phyloP scores from a whole-genome alignment of 2,329 filamentous ascomycete genomes.

The Lasiodiplodia gonubiensis region DNA sequence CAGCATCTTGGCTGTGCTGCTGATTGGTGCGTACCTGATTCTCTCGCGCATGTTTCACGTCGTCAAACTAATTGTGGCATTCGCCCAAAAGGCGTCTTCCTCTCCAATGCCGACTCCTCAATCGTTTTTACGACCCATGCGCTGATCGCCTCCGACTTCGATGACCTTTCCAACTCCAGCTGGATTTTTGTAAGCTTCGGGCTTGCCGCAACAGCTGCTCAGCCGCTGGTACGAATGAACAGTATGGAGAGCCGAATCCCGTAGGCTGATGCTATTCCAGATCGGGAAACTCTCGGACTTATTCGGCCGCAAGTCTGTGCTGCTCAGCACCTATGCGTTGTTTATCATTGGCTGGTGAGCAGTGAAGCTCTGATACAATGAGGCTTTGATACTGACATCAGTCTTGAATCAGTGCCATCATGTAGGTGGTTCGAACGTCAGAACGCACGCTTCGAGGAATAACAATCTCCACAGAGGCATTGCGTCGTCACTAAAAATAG shows the following conservation, averaged over 20 bases:
- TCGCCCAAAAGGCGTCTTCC: constrained; percentile 61
- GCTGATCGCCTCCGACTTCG: constrained; percentile 55
- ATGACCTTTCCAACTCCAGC: constrained; percentile 47
- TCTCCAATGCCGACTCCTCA: constrained; percentile 68
- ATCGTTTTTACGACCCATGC: constrained; percentile 71
- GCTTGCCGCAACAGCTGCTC: constrained; percentile 49
- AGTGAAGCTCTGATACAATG: not conserved
- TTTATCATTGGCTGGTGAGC: constrained; percentile 49
- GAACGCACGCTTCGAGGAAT: not conserved
- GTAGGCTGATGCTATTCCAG: constrained; percentile 18
- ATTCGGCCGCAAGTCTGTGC: constrained; percentile 50
- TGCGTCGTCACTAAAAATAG: constrained; percentile 44
- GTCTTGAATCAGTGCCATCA: not conserved
- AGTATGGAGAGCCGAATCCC: no score
- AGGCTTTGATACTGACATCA: not conserved
- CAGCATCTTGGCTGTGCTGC: constrained; percentile 37
- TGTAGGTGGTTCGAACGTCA: not conserved
- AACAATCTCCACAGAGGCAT: constrained; percentile 41
- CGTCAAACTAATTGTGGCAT: no score
- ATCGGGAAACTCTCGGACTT: constrained; percentile 55
- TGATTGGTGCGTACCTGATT: constrained; percentile 30
- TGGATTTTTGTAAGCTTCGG: constrained; percentile 55
- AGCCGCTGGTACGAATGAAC: constrained; percentile 40
- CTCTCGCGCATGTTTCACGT: no score
- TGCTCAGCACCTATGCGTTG: constrained; percentile 48